phyloP scores from a whole-genome alignment of 2,329 filamentous ascomycete genomes.

The Colletotrichum siamense region DNA sequence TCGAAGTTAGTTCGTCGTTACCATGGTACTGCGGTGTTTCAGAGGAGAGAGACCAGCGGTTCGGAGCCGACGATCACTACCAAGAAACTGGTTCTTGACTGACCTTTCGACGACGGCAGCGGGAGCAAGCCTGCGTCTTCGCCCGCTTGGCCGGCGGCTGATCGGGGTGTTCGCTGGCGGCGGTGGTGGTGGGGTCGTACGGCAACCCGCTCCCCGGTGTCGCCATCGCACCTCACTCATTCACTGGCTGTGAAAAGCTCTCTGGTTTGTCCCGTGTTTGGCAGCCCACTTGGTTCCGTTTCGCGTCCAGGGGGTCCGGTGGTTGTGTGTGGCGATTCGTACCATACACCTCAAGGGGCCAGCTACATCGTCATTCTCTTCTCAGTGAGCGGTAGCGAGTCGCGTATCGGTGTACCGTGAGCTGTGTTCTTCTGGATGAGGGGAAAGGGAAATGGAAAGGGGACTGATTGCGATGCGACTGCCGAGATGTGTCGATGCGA shows the following conservation, averaged over 20 bases:
- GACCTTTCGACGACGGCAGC: constrained; percentile 27
- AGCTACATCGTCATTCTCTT: neutral
- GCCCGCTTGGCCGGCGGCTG: neutral
- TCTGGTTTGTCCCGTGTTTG: neutral
- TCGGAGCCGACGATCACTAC: neutral
- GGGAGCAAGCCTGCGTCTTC: neutral
- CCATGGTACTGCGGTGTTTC: neutral
- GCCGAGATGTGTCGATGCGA: neutral
- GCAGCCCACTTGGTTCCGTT: neutral
- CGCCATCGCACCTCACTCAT: neutral
- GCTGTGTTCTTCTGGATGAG: neutral
- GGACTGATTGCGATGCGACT: neutral
- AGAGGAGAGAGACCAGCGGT: neutral
- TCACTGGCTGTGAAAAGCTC: neutral
- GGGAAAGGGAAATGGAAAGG: neutral
- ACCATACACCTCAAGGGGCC: neutral
- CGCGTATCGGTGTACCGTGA: neutral
- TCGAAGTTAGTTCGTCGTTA: neutral
- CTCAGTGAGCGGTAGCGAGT: neutral
- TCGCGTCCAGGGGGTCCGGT: neutral
- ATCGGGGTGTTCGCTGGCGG: neutral
- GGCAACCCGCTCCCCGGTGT: neutral
- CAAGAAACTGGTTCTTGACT: neutral
- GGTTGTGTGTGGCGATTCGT: neutral
- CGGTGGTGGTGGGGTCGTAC: neutral